Conservation (phyloP, 2,329 filamentous ascomycete species). For the Scleromitrula shiraiana region DNA sequence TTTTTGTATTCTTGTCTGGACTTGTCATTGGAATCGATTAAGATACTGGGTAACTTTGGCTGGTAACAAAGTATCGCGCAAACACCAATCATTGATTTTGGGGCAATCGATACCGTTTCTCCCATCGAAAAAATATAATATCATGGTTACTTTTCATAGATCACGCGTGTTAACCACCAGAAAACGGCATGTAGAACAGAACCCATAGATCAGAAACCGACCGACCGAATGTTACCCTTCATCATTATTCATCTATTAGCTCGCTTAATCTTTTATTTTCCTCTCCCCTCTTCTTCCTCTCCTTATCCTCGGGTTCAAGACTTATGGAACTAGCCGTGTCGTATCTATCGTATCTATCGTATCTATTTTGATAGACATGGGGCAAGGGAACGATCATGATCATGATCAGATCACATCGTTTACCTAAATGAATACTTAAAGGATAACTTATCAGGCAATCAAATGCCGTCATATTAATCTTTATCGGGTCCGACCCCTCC, state of each 20-base stretch:
- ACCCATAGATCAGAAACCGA: no score
- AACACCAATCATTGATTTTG: constrained; percentile 24
- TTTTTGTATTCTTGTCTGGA: constrained; percentile 18
- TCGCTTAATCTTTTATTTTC: background rate
- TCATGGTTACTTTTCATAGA: constrained; percentile 9
- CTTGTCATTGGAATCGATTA: constrained; percentile 10
- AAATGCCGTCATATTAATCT: constrained; percentile 11
- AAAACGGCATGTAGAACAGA: no score
- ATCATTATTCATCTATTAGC: background rate
- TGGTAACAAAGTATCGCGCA: constrained; percentile 14
- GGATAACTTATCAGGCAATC: constrained; percentile 4
- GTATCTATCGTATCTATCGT: no score
- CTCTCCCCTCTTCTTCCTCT: background rate
- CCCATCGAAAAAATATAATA: constrained; percentile 1
- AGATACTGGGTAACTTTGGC: constrained; percentile 16
- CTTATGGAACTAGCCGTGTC: no score
- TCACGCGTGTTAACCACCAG: constrained; percentile 15
- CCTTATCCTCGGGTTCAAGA: background rate
- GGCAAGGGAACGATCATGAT: background rate
- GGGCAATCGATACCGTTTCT: constrained; percentile 23
- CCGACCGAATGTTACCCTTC: no score
- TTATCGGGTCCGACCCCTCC: background rate
- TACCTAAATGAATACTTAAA: background rate
- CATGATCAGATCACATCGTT: background rate
- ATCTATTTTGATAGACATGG: no score